Evolutionary conservation across 371 early-diverging fungal species (phyloP), one percentile per base, ranked within the genome.

Genomic region (Parasitella parasitica): DNA sequence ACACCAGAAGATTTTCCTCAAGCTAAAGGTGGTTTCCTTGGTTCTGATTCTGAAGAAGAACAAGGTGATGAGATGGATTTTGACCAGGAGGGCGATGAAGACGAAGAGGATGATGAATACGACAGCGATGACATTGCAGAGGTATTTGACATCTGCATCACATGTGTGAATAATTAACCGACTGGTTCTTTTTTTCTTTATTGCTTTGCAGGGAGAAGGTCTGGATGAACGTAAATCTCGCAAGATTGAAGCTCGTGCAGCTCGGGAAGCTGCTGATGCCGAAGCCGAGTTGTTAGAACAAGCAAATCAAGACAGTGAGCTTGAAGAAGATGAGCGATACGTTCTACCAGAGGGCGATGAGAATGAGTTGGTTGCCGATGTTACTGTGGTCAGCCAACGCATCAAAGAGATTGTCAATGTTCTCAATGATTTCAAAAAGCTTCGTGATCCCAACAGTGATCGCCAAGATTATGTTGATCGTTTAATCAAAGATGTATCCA

Each of bases 401-500:
- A 95, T 98, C 52, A 89, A 92, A 66, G 96, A 97, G 55, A 86
- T 94, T 52, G 86, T 94, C 41, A 86, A 90, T 52, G 89, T 96
- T 0, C 79, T 97, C 38, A 86, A 85, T 79, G 94, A 96, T 77
- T 97, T 97, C 69, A 85, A 86, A 46, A 86, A 89, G 34, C 73
- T 93, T 64, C 83, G 90, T n/a, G 92, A 95, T 54, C 89, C 87
- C 46, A 79, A 75, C 50, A 81, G 83, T 76, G 85, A 80, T 27
- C 89, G 97, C 30, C 80, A 85, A 57, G 93, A 95, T 50, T 96
- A 96, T 69, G 80, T 94, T 41, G 87, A 86, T 46, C 95, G 93
- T 73, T 82, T 97, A 41, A 73, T 90, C 51, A 89, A 91, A 75
- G 97, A 97, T 74, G 82, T 98, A 57, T 85, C 89, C 36, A 66